Percentiles rank a stretch among this genome's conserved stretches.
These are phyloP conservation scores for Pichia heedii DNA, from an alignment of 805 yeast genomes.

Conservation along the genomic window DNA sequence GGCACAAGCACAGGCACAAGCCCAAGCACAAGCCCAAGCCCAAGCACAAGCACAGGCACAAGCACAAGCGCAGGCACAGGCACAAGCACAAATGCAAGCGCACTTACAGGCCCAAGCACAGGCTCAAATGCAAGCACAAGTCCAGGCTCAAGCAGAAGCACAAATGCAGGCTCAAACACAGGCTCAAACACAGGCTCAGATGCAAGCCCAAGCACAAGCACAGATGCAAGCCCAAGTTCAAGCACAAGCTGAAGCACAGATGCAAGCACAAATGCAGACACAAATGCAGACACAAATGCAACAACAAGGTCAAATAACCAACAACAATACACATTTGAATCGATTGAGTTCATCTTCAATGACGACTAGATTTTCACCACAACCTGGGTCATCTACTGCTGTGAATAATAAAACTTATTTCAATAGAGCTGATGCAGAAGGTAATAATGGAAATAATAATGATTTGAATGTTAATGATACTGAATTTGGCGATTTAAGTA, in stretches of 20 bases:
- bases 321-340: constrained; percentile 4
- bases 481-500: constrained; percentile 7
- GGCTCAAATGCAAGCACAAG: constrained; percentile 20
- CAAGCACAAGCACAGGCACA: constrained; percentile 19
- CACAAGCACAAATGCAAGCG: too few species aligned
- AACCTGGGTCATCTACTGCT: constrained; percentile 13
- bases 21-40: constrained; percentile 13
- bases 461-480: not conserved
- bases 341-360: constrained; percentile 13
- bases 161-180: too few species aligned
- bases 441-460: not conserved
- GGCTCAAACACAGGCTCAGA: constrained; percentile 20
- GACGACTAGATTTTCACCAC: constrained; percentile 25
- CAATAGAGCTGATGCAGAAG: not conserved
- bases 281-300: constrained; percentile 22
- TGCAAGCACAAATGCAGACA: constrained; percentile 17
- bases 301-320: constrained; percentile 7
- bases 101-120: too few species aligned
- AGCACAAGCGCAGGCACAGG: constrained; percentile 22
- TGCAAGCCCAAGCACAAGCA: not conserved
- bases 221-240: constrained; percentile 2
- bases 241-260: constrained; percentile 10
- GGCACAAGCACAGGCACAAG: constrained; percentile 11
- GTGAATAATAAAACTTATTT: not conserved
- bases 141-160: constrained; percentile 2